Conservation (phyloP, 371 early-diverging fungal genomes). For the Mucor racemosus region DNA sequence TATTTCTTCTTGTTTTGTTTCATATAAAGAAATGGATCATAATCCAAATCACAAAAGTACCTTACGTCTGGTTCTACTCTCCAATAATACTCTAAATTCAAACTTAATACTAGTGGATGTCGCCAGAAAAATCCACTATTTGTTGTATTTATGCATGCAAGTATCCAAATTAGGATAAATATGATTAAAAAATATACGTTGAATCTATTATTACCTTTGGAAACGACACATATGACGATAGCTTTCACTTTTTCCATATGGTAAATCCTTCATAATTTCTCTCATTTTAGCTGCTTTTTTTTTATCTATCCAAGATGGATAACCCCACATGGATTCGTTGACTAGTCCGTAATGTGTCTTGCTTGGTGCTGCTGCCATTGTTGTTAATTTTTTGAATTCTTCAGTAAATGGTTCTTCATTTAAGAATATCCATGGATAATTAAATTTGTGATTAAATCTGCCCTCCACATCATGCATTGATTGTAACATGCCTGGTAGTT, state of each 20-base stretch:
- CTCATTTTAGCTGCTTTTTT: constrained; percentile 58
- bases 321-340: constrained; percentile 77
- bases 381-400: constrained; percentile 53
- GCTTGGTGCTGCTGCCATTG: constrained; percentile 46
- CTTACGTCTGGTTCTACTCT: constrained; percentile 85
- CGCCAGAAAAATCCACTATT: constrained; percentile 80
- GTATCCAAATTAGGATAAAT: background rate
- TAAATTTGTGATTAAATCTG: constrained; percentile 74
- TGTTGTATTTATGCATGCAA: background rate
- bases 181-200: background rate
- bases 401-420: constrained; percentile 77
- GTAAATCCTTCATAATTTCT: constrained; percentile 65
- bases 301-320: constrained; percentile 83
- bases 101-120: constrained; percentile 70
- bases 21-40: constrained; percentile 86
- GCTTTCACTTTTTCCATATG: constrained; percentile 83
- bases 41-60: constrained; percentile 77
- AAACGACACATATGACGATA: constrained; percentile 97
- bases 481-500: constrained; percentile 67
- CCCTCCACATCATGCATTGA: constrained; percentile 70
- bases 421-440: constrained; percentile 84
- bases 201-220: constrained; percentile 32
- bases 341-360: constrained; percentile 56
- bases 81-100: constrained; percentile 82
- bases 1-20: constrained; percentile 76